phyloP scores from a whole-genome alignment of 139 green algal species.

The Coelastrella sp. region DNA sequence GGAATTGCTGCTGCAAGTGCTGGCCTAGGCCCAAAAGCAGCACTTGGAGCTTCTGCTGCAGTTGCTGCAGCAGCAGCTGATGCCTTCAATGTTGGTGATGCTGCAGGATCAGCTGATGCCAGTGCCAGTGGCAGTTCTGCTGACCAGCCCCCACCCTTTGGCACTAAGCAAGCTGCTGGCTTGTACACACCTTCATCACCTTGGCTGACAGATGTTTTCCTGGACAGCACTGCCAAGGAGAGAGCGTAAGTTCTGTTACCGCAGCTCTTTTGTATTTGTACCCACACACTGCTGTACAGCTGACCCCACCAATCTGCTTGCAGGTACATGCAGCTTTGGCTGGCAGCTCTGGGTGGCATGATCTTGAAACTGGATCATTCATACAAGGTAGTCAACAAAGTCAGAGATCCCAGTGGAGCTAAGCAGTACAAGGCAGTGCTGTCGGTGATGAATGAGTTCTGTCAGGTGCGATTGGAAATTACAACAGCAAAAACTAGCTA shows the following conservation, averaged over 20 bases:
- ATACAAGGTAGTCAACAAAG: neutral
- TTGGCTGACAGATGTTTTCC: conserved; percentile 33
- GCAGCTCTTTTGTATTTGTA: neutral
- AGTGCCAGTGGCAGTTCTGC: neutral
- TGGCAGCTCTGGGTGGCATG: conserved; percentile 17
- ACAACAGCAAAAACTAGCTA: too few species aligned
- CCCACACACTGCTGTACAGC: neutral
- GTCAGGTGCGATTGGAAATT: neutral
- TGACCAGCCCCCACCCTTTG: neutral
- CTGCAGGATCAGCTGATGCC: neutral
- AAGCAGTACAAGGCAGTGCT: conserved; percentile 3
- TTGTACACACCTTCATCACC: conserved; percentile 5
- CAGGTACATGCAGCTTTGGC: conserved; percentile 23
- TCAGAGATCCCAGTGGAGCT: neutral
- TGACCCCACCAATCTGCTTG: neutral
- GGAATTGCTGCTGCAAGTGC: neutral
- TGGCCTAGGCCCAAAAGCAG: neutral
- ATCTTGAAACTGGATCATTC: neutral
- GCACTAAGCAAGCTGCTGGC: conserved; percentile 8
- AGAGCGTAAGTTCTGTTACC: neutral
- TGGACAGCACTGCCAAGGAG: conserved; percentile 1
- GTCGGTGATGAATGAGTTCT: neutral
- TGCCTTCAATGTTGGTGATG: neutral
- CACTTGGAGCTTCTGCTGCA: neutral
- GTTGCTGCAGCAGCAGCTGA: neutral